phyloP scores from a whole-genome alignment of 2,329 filamentous ascomycete genomes.

The Ophiocordyceps camponoti-saundersi region DNA sequence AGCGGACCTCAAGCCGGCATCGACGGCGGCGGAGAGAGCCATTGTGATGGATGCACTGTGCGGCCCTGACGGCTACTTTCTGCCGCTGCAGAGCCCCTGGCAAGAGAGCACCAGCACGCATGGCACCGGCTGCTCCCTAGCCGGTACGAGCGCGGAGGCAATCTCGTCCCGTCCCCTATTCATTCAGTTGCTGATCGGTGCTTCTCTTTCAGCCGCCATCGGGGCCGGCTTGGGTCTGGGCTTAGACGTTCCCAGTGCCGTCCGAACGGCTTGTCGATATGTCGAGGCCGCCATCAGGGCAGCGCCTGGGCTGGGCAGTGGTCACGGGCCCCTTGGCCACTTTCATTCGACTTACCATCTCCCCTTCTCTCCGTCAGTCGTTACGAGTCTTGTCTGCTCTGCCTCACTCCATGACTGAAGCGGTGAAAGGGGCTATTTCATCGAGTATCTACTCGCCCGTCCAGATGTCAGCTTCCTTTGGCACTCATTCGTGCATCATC shows the following conservation, averaged over 20 bases:
- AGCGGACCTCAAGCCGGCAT: slow-evolving; percentile 40
- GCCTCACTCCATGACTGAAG: background rate
- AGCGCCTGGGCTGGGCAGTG: slow-evolving; percentile 44
- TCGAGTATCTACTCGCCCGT: slow-evolving; percentile 66
- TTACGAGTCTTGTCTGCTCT: background rate
- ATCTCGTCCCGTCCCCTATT: background rate
- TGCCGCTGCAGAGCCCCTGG: slow-evolving; percentile 54
- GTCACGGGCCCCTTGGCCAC: slow-evolving; percentile 60
- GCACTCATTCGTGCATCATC: slow-evolving; percentile 62
- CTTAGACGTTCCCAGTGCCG: slow-evolving; percentile 36
- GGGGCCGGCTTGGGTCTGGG: slow-evolving; percentile 54
- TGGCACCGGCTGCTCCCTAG: slow-evolving; percentile 86
- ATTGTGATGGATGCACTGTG: slow-evolving; percentile 65
- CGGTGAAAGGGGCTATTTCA: slow-evolving; percentile 48
- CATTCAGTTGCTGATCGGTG: background rate
- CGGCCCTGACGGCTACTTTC: slow-evolving; percentile 35
- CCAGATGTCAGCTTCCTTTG: slow-evolving; percentile 59
- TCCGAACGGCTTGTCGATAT: slow-evolving; percentile 53
- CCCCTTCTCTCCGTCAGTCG: slow-evolving; percentile 47
- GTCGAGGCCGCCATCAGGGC: slow-evolving; percentile 54
- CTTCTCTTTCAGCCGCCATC: slow-evolving; percentile 41
- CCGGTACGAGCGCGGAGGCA: slow-evolving; percentile 38
- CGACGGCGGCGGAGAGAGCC: slow-evolving; percentile 37
- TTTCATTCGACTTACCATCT: slow-evolving; percentile 55
- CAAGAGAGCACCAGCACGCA: slow-evolving; percentile 69